A percentile compares a stretch with the other conserved stretches of the same genome.
Conservation (phyloP, 192 early-diverging fungal genomes). For the Funneliformis mosseae region DNA sequence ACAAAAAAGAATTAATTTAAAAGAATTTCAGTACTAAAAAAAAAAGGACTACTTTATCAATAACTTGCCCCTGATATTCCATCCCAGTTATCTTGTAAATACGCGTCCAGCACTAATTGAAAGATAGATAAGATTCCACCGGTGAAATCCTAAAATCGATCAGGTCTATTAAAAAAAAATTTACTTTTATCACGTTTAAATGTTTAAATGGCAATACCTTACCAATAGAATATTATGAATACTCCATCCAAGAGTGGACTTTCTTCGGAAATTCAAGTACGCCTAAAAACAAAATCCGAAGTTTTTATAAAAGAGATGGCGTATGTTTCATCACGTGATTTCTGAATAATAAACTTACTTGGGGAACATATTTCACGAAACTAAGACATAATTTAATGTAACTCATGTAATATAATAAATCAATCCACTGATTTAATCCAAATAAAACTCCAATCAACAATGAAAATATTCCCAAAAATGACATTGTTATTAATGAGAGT, state of each 20-base stretch:
- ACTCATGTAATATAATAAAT: constrained; percentile 72
- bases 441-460: constrained; percentile 34
- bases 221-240: constrained; percentile 82
- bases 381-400: constrained; percentile 79
- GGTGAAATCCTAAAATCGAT: constrained; percentile 79
- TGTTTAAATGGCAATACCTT: neutral
- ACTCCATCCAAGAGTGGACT: constrained; percentile 89
- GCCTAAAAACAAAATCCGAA: constrained; percentile 41
- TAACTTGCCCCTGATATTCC: constrained; percentile 58
- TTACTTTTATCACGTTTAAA: too few species aligned
- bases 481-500: constrained; percentile 40
- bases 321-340: neutral
- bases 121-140: constrained; percentile 77
- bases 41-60: neutral
- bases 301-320: neutral
- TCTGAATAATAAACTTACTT: constrained; percentile 43
- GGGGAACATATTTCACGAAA: constrained; percentile 81
- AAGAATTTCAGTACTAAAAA: too few species aligned
- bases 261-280: constrained; percentile 68
- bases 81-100: constrained; percentile 59
- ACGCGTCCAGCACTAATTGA: constrained; percentile 79
- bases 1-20: neutral
- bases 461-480: constrained; percentile 40
- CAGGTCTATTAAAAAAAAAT: too few species aligned
- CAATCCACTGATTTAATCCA: constrained; percentile 49